Evolutionary conservation across 78 protist species (phyloP), one percentile per base, ranked within the genome.

Genomic region (Dictyostelium intermedium): DNA sequence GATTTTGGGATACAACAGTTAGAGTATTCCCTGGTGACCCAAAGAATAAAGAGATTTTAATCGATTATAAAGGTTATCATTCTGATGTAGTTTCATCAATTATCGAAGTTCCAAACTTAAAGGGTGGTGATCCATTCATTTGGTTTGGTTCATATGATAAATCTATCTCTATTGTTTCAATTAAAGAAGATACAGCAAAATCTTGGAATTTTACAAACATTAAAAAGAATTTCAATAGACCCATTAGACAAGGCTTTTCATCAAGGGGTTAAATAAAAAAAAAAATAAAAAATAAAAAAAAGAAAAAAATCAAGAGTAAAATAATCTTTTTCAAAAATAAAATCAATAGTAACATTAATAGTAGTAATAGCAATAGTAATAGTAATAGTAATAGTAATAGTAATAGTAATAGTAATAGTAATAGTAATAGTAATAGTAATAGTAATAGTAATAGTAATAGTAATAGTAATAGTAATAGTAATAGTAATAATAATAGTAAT

Each of bases 91-190:
- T 89, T 0, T 63, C 87, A 10, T 61, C 94, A n/a, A 89, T 80
- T 5, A 14, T 89, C 5, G 94, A 89, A 69, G 94, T 89, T 13
- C 94, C 94, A n/a, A 89, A 89, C 70, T 32, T 63, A 25, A 85
- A 85, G 50, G 47, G 50, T 20, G 94, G 87, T 70, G 94, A 89
- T 35, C 41, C 87, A 23, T 81, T 32, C 47, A 50, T 89, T 47
- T 89, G 94, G 94, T 89, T 78, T 30, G 87, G 82, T 43, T 80
- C 87, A 1, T 81, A 45, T 45, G 94, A 89, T 34, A 78, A 80
- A 70, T 89, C 94, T 5, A 80, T 89, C 16, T 37, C 87, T 2
- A 47, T 69, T 0, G 56, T 69, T 43, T 14, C 13, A 5, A 45
- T 45, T 18, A 77, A 77, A 53, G 27, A 45, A 13, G 79, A 72